Evolutionary conservation across 163 green algal species (phyloP).

Genomic region (Scenedesmus sp.): DNA sequence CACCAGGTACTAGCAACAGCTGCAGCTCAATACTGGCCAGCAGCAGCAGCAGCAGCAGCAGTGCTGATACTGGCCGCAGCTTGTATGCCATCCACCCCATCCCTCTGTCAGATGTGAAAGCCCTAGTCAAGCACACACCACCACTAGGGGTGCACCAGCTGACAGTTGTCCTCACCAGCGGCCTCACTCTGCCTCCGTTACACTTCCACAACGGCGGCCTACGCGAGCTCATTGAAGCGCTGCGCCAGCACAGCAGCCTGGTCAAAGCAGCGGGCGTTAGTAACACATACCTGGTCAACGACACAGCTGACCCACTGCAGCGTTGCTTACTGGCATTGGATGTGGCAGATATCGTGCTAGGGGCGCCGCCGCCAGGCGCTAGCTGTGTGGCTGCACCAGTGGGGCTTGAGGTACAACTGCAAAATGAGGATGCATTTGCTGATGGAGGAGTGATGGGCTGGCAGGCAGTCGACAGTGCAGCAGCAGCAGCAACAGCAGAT

Average conservation of each 20-base stretch:
- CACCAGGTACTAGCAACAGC: not conserved
- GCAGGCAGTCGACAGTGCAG: not conserved
- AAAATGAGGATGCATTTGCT: not conserved
- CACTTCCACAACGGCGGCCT: slow-evolving; percentile 79
- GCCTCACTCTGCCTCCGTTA: slow-evolving; percentile 76
- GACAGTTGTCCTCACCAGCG: slow-evolving; percentile 71
- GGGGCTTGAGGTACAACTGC: not conserved
- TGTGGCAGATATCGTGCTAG: slow-evolving; percentile 65
- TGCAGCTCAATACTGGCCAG: not conserved
- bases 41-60: slow-evolving; percentile 24
- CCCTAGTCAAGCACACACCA: slow-evolving; percentile 68
- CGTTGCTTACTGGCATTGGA: slow-evolving; percentile 71
- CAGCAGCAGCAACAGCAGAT: not conserved
- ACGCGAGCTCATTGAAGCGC: slow-evolving; percentile 49
- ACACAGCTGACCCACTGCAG: slow-evolving; percentile 80
- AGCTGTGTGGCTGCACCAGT: slow-evolving; percentile 29
- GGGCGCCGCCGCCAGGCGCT: slow-evolving; percentile 6
- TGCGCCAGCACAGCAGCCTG: slow-evolving; percentile 65
- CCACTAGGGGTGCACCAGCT: slow-evolving; percentile 68
- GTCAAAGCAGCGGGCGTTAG: slow-evolving; percentile 60
- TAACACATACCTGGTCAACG: slow-evolving; percentile 82
- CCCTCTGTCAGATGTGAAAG: slow-evolving; percentile 78
- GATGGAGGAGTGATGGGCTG: not conserved
- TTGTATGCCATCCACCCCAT: slow-evolving; percentile 80
- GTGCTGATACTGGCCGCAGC: slow-evolving; percentile 38